Evolutionary conservation across 176 grass and related monocot species (phyloP).

Genomic region (Oryza meyeriana): DNA sequence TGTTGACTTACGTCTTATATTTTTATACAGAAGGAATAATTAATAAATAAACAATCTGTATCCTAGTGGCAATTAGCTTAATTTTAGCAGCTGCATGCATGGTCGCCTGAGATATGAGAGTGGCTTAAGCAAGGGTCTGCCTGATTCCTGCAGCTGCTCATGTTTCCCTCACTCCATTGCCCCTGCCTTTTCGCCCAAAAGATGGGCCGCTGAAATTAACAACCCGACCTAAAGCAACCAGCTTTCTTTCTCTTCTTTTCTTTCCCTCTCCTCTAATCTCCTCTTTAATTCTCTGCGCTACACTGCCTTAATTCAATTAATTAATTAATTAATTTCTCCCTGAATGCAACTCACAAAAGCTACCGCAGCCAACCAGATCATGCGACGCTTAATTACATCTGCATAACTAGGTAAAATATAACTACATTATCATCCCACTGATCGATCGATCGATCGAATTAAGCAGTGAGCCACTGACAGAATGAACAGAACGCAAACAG

Average conservation of each 20-base stretch:
- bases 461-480: neutral
- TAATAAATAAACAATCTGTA: no score
- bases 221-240: neutral
- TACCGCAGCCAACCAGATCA: neutral
- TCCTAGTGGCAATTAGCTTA: neutral
- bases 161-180: neutral
- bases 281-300: neutral
- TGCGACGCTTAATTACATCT: neutral
- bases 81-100: neutral
- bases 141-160: conserved; percentile 17
- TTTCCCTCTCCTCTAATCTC: neutral
- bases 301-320: neutral
- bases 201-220: neutral
- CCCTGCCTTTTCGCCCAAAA: conserved; percentile 34
- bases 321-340: neutral
- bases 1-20: no score
- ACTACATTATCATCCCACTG: neutral
- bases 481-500: neutral
- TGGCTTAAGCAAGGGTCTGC: neutral
- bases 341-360: neutral
- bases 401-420: neutral
- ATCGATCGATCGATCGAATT: neutral
- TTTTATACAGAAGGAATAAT: no score
- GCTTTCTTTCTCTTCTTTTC: neutral
- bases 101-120: neutral